Base-by-base conservation (phyloP, 768 basidiomycete genomes). In the Suillus placidus region DNA sequence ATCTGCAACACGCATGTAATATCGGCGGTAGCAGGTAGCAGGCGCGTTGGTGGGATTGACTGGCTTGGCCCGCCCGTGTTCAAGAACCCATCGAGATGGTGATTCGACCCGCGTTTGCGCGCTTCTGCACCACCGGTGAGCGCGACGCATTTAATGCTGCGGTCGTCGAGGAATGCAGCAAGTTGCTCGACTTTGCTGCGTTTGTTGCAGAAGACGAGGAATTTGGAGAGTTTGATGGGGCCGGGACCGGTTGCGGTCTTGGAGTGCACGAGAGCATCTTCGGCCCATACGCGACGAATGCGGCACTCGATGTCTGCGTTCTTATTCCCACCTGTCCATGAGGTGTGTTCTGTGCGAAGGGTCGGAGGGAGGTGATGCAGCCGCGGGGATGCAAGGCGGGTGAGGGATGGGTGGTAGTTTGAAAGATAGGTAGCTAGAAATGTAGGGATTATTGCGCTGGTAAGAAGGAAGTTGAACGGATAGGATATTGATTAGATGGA, bases 141-240 rank as follows among this genome's bases (percentile, higher is more conserved):
- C 47, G 85, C 86, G 38, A 89, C 79, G 73, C 82, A 88, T 68
- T 82, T 81, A 67, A 94, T 82, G 3, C 87, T 87, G 60, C 86
- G 86, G 64, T 84, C 81, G 13, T 81, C 77, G 2, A 97, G 79
- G 73, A 86, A 88, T 16, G 71, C 65, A 4, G 85, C 83, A 4
- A 96, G 80, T 62, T 86, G 83, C 40, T 85, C 80, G 16, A 91
- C 94, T 69, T 88, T 90, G 20, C 78, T 81, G 72, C 83, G 85
- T 73, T 87, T 88, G 78, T 97, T 97, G 73, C 90, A 90, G 74
- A 97, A 97, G 12, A 97, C 80, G 56, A 97, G 80, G 16, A 95
- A 78, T 74, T 92, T 93, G 57, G 88, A 87, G 61, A 88, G 80
- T 32, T 73, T 68, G 1, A 70, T 72, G 34, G 71, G 74, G 20